These are phyloP conservation scores for Pilatotrama ljubarskyi DNA, from an alignment of 768 basidiomycete genomes.

Conservation along the genomic window DNA sequence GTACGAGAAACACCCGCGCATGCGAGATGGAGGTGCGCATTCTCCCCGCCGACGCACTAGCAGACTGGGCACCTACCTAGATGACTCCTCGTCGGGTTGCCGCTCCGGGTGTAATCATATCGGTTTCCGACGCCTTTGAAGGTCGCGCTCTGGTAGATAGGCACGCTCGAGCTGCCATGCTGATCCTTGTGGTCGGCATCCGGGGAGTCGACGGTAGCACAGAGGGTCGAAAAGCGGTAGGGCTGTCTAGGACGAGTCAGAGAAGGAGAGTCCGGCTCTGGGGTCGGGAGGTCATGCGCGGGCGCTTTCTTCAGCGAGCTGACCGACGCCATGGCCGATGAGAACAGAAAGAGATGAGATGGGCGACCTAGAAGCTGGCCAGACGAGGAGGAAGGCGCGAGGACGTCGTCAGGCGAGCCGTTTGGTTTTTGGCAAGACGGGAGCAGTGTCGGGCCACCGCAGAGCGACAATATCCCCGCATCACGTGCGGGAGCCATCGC, in stretches of 20 bases:
- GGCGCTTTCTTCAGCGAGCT: constrained; percentile 11
- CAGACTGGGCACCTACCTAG: constrained; percentile 60
- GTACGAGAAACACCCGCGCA: neutral
- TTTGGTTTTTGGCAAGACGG: constrained; percentile 6
- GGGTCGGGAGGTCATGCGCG: constrained; percentile 66
- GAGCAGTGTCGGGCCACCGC: constrained; percentile 11
- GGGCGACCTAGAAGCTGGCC: neutral
- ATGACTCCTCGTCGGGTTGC: constrained; percentile 95
- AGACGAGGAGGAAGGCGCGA: neutral
- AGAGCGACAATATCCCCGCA: constrained; percentile 14
- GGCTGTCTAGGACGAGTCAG: constrained; percentile 59
- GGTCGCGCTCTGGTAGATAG: constrained; percentile 97
- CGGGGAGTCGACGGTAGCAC: constrained; percentile 91
- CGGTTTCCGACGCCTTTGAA: constrained; percentile 91
- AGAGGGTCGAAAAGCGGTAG: constrained; percentile 87
- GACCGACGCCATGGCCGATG: constrained; percentile 11
- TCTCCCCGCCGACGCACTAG: neutral
- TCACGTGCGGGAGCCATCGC: constrained; percentile 15
- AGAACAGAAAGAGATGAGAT: neutral
- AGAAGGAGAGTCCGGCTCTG: constrained; percentile 78
- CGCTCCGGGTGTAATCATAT: constrained; percentile 94
- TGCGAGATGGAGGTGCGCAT: neutral
- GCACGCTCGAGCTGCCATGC: constrained; percentile 90
- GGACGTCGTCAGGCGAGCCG: constrained; percentile 4
- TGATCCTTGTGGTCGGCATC: constrained; percentile 92